Base-by-base conservation (phyloP, 257 asterid species). In the Solanum clarkiae region DNA sequence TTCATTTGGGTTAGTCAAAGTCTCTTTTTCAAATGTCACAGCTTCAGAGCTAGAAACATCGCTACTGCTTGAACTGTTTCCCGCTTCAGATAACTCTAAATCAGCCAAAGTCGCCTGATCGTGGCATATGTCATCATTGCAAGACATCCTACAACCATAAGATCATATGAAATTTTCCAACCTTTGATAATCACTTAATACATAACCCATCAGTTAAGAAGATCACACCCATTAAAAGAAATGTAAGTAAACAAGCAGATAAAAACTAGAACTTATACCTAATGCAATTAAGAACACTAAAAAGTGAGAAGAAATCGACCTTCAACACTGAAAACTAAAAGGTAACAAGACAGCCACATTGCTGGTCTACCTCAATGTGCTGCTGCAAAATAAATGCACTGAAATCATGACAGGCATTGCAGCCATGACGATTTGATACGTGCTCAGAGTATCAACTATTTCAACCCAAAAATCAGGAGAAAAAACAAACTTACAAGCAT, bases 11-110 rank as follows among this genome's bases (percentile, higher is more conserved):
- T 87, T 49, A 84, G 86, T 89, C 74, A 88, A 85, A 54, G 86
- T 82, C 83, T 88, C 91, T 59, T 75, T 81, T 70, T 82, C 84
- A 85, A 89, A 75, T 86, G 87, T 81, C 86, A 86, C 86, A 79
- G 85, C 24, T 66, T 44, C 68, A 81, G 74, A 87, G 82, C 81
- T 77, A 59, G 80, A 77, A 87, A 62, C 87, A 84, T 71, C 90
- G n/a, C 71, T 86, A 80, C 89, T 70, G 84, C 84, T 85, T 69
- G 63, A 84, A 87, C 75, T 75, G 36, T 84, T 80, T 55, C 81
- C 91, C 60, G 16, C 86, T 86, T 85, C 90, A 85, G 90, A 74
- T 71, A 75, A 29, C 83, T 88, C 87, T 85, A 85, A 88, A 89
- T 87, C 90, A 83, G 80, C 86, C 16, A 85, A 82, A 51, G 83